phyloP scores from a whole-genome alignment of 2,329 filamentous ascomycete genomes.

The Sporothrix dimorphospora region DNA sequence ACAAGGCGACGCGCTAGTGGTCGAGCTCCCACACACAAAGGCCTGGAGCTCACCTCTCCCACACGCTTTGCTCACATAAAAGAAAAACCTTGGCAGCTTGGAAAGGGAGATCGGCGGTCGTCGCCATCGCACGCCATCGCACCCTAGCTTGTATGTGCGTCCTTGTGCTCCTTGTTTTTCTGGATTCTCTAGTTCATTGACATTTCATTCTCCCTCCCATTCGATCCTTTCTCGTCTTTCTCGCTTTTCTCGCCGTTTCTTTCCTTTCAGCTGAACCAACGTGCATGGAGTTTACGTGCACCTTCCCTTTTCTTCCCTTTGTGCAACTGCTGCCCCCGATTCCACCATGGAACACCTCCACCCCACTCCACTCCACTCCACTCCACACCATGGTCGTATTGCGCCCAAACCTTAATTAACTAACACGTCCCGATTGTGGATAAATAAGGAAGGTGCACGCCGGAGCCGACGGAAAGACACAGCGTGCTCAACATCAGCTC shows the following conservation, averaged over 20 bases:
- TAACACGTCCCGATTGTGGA: not conserved
- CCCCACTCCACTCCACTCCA: not conserved
- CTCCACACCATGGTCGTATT: not conserved
- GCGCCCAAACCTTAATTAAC: constrained; percentile 9
- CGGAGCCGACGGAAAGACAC: not conserved
- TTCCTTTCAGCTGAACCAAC: not conserved
- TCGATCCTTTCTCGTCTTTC: not conserved
- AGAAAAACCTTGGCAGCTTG: not conserved
- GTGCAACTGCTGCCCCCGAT: not conserved
- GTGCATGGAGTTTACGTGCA: not conserved
- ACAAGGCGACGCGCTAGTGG: not conserved
- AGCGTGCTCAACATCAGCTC: too few relatives aligned
- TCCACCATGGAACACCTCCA: not conserved
- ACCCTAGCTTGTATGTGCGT: not conserved
- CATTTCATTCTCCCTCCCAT: not conserved
- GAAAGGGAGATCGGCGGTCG: constrained; percentile 12
- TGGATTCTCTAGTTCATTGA: not conserved
- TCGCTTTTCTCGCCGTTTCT: not conserved
- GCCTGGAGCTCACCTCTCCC: too few relatives aligned
- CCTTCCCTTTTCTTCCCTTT: not conserved
- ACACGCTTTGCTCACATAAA: not conserved
- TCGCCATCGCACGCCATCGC: constrained; percentile 24
- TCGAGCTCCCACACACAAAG: not conserved
- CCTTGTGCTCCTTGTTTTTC: not conserved
- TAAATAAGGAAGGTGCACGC: not conserved